Base-by-base conservation (phyloP, 768 basidiomycete genomes). In the Cyathus striatus region DNA sequence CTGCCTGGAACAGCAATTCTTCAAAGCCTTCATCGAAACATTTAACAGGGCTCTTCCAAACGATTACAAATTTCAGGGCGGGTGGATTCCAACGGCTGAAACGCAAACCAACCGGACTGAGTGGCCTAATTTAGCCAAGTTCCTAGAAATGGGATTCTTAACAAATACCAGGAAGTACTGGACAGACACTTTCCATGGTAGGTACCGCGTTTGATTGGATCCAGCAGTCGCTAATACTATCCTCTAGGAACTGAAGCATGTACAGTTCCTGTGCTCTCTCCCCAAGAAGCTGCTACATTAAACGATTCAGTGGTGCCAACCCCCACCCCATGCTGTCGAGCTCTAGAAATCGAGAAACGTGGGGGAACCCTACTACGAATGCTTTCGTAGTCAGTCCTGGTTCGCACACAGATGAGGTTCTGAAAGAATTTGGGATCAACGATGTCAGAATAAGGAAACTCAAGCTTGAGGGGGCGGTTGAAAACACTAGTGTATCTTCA, bases 1-100 rank as follows among this genome's bases (percentile, higher is more conserved):
- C 22, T 87, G 86, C 53, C 57, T 88, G 10, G 87, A 90, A 55
- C 81, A 84, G 4, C 74, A 76, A 30, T 89, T 89, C 61, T 89
- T 82, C 59, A 61, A 65, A 18, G 64, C 61, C 1, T 89, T 90
- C 53, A 65, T 88, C 34, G 64, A 71, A 7, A 53, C 50, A 1
- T 85, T 89, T 58, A 52, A 73, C 23, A 56, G 60, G 16, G 72
- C 75, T 18, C 57, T 88, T 5, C 75, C 75, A 0, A 18, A 49
- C 5, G 63, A 61, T 21, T 77, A 76, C 44, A 58, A 64, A 16
- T 56, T 69, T 21, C 55, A 64, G 30, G 61, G 69, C 16, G 72
- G 72, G 13, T 86, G 86, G 84, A 66, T 55, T 22, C 85, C 84
- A 0, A 69, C 62, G 4, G 51, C 60, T 16, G 64, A 63, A 6